Percentiles rank a stretch among this genome's conserved stretches.
Evolutionary conservation across 2,329 filamentous ascomycete genomes (phyloP).

Genomic region (Penicillium vulpinum): DNA sequence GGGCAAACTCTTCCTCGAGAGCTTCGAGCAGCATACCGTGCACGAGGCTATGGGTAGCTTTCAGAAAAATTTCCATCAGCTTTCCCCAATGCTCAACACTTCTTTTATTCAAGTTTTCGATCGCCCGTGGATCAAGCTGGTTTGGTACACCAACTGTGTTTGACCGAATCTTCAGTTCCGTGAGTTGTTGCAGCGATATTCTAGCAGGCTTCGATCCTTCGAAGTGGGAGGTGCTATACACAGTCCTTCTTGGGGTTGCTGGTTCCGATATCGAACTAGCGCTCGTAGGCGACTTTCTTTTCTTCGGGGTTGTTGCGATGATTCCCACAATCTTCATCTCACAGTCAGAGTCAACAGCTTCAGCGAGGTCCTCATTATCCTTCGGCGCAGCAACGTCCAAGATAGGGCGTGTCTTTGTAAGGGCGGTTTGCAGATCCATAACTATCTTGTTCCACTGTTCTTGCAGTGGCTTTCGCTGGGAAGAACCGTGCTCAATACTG

Average conservation of each 20-base stretch:
- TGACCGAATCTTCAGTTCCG: slow-evolving; percentile 36
- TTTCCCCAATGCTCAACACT: slow-evolving; percentile 60
- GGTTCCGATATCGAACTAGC: background rate
- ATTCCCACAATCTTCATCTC: slow-evolving; percentile 21
- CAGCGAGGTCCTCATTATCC: slow-evolving; percentile 41
- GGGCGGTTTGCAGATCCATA: slow-evolving; percentile 53
- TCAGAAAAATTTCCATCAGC: slow-evolving; percentile 50
- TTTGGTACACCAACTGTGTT: slow-evolving; percentile 60
- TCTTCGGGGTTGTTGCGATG: slow-evolving; percentile 7
- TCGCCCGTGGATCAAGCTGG: slow-evolving; percentile 60
- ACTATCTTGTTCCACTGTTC: slow-evolving; percentile 49
- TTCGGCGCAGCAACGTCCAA: slow-evolving; percentile 30
- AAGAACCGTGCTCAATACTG: slow-evolving; percentile 10
- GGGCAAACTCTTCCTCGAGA: slow-evolving; percentile 43
- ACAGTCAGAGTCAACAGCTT: slow-evolving; percentile 28
- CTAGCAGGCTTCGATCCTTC: slow-evolving; percentile 10
- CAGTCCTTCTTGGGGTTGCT: background rate
- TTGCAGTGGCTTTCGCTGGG: slow-evolving; percentile 40
- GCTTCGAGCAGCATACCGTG: slow-evolving; percentile 44
- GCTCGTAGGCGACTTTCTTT: slow-evolving; percentile 22
- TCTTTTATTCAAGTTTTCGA: slow-evolving; percentile 58
- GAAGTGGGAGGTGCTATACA: slow-evolving; percentile 21
- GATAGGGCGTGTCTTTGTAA: slow-evolving; percentile 45
- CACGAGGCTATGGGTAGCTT: slow-evolving; percentile 31
- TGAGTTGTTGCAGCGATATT: background rate